A percentile compares a stretch with the other conserved stretches of the same genome.
These are phyloP conservation scores for Oryza glumipatula DNA, from an alignment of 176 grass and related monocot genomes.

Conservation along the genomic window DNA sequence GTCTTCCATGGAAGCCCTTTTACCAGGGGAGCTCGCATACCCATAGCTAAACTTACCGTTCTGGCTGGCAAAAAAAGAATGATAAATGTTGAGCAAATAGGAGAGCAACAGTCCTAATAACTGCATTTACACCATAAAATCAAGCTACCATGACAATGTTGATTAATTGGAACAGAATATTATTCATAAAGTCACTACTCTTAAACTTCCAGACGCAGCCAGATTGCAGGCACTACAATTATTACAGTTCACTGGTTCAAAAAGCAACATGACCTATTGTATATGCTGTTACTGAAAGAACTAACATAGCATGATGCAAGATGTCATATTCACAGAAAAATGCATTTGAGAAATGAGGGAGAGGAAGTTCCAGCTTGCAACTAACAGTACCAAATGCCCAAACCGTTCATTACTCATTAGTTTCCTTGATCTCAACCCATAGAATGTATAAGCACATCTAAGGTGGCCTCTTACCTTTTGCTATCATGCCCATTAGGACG, in stretches of 20 bases:
- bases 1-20: constrained; percentile 71
- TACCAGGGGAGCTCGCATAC: constrained; percentile 62
- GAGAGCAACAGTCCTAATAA: background rate
- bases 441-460: background rate
- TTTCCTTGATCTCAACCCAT: background rate
- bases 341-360: too few species aligned
- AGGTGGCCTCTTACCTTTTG: background rate
- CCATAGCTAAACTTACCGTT: constrained; percentile 65
- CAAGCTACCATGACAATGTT: background rate
- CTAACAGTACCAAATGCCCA: background rate
- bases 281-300: background rate
- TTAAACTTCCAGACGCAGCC: background rate
- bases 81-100: constrained; percentile 41
- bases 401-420: background rate
- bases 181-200: background rate
- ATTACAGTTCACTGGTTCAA: constrained; percentile 5
- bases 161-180: background rate
- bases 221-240: background rate
- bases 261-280: background rate
- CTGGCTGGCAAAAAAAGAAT: constrained; percentile 58
- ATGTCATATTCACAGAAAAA: background rate
- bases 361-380: background rate
- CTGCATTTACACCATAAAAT: background rate
- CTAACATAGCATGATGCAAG: background rate
- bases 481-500: background rate